Evolutionary conservation across 2,329 filamentous ascomycete genomes (phyloP).

Genomic region (Ciborinia camelliae): DNA sequence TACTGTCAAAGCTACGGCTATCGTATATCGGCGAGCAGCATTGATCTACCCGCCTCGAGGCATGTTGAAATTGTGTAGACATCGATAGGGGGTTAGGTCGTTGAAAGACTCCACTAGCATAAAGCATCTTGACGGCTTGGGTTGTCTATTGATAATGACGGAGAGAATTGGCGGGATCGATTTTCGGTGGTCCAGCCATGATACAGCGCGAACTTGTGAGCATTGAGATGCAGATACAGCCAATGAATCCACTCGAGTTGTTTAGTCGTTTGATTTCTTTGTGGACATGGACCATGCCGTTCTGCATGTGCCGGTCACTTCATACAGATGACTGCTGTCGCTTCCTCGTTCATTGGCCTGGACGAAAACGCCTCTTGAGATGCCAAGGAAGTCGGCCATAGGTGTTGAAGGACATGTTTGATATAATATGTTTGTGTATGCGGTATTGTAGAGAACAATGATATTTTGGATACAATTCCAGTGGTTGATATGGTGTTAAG

Average conservation of each 20-base stretch:
- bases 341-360: slow-evolving; percentile 15
- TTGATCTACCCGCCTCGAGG: neutral
- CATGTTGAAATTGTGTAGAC: neutral
- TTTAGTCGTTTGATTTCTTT: slow-evolving; percentile 17
- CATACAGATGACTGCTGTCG: slow-evolving; percentile 17
- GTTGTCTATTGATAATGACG: slow-evolving; percentile 14
- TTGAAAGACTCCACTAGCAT: neutral
- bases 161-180: slow-evolving; percentile 12
- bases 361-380: slow-evolving; percentile 18
- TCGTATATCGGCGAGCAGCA: slow-evolving; percentile 17
- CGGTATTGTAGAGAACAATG: neutral
- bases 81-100: slow-evolving; percentile 1
- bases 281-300: slow-evolving; percentile 19
- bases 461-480: neutral
- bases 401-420: slow-evolving; percentile 12
- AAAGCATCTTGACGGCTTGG: neutral
- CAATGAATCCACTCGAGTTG: slow-evolving; percentile 7
- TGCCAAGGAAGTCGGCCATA: slow-evolving; percentile 17
- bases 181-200: slow-evolving; percentile 10
- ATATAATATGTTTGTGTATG: neutral
- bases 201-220: slow-evolving; percentile 11
- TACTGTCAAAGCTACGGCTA: slow-evolving; percentile 10
- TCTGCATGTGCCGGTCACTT: slow-evolving; percentile 19
- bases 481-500: neutral
- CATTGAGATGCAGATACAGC: slow-evolving; percentile 16